phyloP scores from a whole-genome alignment of 352 stramenopile genomes.

The Phytopythium helicoides region DNA sequence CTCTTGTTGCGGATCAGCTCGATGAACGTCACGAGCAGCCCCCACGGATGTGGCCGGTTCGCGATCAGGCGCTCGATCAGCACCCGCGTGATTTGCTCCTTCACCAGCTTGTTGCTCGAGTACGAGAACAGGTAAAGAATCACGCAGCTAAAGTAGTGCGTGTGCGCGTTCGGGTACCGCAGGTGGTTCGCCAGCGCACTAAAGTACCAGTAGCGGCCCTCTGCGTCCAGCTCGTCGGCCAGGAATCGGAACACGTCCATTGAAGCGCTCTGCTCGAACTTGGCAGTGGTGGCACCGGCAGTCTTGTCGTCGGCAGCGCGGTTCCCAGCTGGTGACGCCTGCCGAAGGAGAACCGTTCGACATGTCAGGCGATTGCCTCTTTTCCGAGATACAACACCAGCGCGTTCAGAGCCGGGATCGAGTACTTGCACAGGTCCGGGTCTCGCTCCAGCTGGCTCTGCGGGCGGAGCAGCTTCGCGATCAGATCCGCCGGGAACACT shows the following conservation, averaged over 20 bases:
- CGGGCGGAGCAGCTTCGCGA: conserved; percentile 70
- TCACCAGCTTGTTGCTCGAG: conserved; percentile 94
- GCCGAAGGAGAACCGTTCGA: conserved; percentile 34
- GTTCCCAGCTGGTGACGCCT: conserved; percentile 2
- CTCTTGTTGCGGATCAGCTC: conserved; percentile 99
- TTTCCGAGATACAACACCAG: conserved; percentile 85
- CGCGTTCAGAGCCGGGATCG: conserved; percentile 94
- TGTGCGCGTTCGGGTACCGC: conserved; percentile 99
- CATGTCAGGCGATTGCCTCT: conserved; percentile 83
- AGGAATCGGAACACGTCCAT: conserved; percentile 97
- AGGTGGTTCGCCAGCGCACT: conserved; percentile 99
- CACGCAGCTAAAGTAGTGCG: conserved; percentile 99
- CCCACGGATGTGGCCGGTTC: conserved; percentile 98
- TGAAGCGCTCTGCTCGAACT: conserved; percentile 84
- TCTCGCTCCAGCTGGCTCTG: conserved; percentile 65
- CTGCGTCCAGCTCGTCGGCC: conserved; percentile 94
- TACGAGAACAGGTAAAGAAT: conserved; percentile 99
- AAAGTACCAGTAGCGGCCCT: conserved; percentile 97
- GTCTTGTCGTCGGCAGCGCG: conserved; percentile 29
- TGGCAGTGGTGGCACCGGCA: conserved; percentile 30
- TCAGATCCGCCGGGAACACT: conserved; percentile 82
- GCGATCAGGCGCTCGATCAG: conserved; percentile 99
- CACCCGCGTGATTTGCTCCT: conserved; percentile 98
- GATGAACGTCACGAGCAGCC: conserved; percentile 98
- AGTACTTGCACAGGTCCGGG: conserved; percentile 74